A percentile compares a stretch with the other conserved stretches of the same genome.
Evolutionary conservation across 164 flowering plant species (phyloP).

Genomic region (Vitis labrusca): DNA sequence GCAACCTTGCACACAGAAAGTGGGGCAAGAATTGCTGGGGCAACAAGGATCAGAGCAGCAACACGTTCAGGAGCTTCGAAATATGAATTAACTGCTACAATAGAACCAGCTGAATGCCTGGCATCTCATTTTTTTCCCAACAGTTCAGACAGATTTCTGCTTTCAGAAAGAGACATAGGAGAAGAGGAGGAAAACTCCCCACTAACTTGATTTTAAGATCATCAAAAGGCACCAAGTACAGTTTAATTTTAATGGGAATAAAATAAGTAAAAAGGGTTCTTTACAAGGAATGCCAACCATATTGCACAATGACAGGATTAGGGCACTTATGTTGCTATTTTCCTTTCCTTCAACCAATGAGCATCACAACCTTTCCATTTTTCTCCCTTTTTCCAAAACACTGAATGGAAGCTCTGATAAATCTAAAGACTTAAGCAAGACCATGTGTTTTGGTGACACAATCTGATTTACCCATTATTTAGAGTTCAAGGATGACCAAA

Average conservation of each 20-base stretch:
- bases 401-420: no score
- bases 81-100: slow-evolving; percentile 78
- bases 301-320: background rate
- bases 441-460: background rate
- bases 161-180: slow-evolving; percentile 19
- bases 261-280: background rate
- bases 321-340: background rate
- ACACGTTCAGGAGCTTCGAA: slow-evolving; percentile 91
- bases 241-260: background rate
- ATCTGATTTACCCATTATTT: background rate
- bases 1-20: slow-evolving; percentile 16
- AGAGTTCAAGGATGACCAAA: background rate
- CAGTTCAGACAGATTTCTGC: slow-evolving; percentile 18
- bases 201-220: background rate
- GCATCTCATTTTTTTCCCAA: slow-evolving; percentile 11
- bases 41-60: slow-evolving; percentile 91
- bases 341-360: no score
- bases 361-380: no score
- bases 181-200: slow-evolving; percentile 1
- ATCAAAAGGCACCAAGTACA: background rate
- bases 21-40: slow-evolving; percentile 92
- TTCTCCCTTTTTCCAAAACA: no score
- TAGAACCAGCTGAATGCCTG: slow-evolving; percentile 96
- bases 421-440: no score
- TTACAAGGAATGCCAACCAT: background rate